A percentile compares a stretch with the other conserved stretches of the same genome.
These are phyloP conservation scores for Candida berthetii DNA, from an alignment of 805 yeast species.

Conservation along the genomic window DNA sequence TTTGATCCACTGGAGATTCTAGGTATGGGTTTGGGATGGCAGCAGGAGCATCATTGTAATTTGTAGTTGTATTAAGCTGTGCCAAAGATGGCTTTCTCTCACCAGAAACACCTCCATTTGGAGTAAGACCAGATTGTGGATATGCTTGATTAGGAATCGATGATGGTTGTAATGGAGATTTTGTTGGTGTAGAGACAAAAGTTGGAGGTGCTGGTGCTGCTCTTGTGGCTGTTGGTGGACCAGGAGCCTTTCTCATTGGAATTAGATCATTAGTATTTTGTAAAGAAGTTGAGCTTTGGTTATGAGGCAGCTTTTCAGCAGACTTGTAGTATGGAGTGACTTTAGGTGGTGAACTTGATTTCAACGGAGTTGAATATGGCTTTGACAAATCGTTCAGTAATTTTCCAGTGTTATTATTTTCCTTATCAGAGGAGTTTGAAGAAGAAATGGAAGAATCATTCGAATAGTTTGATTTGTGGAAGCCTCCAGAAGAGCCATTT, in stretches of 20 bases:
- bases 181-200: constrained; percentile 1
- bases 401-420: constrained; percentile 11
- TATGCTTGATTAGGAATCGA: neutral
- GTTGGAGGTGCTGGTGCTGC: constrained; percentile 3
- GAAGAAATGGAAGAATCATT: constrained; percentile 16
- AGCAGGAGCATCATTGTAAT: constrained; percentile 7
- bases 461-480: constrained; percentile 15
- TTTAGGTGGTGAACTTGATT: constrained; percentile 35
- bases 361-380: constrained; percentile 31
- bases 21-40: constrained; percentile 17
- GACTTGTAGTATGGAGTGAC: constrained; percentile 17
- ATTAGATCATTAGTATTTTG: constrained; percentile 25
- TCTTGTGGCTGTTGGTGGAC: constrained; percentile 22
- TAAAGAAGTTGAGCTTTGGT: constrained; percentile 5
- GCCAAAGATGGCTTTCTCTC: neutral
- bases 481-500: neutral
- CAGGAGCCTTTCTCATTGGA: constrained; percentile 51
- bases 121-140: neutral
- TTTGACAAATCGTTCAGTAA: constrained; percentile 38
- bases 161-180: neutral
- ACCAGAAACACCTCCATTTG: neutral
- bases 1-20: constrained; percentile 2
- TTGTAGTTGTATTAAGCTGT: constrained; percentile 2
- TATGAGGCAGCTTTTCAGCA: constrained; percentile 1
- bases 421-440: constrained; percentile 9